Percentiles rank a stretch among this genome's conserved stretches.
Evolutionary conservation across 495 filamentous ascomycete species (phyloP).

Genomic region (Cenococcum geophilum): DNA sequence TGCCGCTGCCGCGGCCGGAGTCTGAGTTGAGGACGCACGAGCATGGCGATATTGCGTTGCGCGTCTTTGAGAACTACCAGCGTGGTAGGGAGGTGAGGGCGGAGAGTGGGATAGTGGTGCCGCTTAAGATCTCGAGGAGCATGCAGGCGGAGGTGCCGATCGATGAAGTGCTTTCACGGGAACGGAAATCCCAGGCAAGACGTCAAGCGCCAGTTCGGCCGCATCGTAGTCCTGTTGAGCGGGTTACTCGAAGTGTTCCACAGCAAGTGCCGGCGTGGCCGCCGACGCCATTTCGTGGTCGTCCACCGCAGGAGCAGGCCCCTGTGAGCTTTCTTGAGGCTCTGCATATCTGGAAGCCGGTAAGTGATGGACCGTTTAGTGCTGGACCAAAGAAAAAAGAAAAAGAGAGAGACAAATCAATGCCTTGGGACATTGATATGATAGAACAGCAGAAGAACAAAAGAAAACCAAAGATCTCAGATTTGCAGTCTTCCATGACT

Average conservation of each 20-base stretch:
- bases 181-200: too few relatives aligned
- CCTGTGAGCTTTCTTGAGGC: neutral
- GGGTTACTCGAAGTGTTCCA: too few relatives aligned
- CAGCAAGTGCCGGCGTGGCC: too few relatives aligned
- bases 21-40: too few relatives aligned
- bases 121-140: neutral
- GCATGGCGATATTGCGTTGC: neutral
- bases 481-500: constrained; percentile 8
- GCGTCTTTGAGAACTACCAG: neutral
- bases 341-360: neutral
- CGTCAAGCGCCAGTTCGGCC: too few relatives aligned
- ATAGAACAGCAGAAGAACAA: constrained; percentile 4
- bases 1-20: too few relatives aligned
- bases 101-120: neutral
- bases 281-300: too few relatives aligned
- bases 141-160: neutral
- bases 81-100: neutral
- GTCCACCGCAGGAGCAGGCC: too few relatives aligned
- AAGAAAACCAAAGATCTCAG: constrained; percentile 19
- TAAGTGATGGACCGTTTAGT: neutral
- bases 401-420: neutral
- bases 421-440: neutral
- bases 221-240: too few relatives aligned
- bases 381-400: neutral
- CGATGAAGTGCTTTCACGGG: neutral